Evolutionary conservation across 345 rosid species (phyloP).

Genomic region (Eucalyptus pauciflora): DNA sequence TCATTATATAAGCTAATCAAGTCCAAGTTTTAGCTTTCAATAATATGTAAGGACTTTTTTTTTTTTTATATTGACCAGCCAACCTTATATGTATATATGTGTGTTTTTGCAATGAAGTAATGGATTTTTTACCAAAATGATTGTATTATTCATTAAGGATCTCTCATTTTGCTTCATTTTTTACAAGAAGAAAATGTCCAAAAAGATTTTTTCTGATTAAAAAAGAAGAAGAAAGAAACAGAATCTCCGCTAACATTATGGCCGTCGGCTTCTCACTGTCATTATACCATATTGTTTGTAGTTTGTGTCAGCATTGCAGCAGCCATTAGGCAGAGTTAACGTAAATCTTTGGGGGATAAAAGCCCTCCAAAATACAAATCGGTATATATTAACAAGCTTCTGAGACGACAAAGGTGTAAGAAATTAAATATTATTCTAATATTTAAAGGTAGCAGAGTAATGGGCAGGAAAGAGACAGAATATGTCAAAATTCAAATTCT

Average conservation of each 20-base stretch:
- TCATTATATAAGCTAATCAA: neutral
- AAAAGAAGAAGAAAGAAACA: neutral
- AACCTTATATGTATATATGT: neutral
- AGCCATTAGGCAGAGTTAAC: neutral
- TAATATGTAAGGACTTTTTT: neutral
- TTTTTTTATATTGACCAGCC: neutral
- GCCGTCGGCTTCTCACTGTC: neutral
- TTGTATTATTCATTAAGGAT: neutral
- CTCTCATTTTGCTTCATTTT: neutral
- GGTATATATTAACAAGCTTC: neutral
- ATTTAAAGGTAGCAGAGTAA: neutral
- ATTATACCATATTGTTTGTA: neutral
- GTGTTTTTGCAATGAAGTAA: neutral
- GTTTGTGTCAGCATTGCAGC: neutral
- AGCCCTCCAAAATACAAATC: neutral
- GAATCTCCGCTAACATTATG: neutral
- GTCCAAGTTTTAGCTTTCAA: neutral
- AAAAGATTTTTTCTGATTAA: neutral
- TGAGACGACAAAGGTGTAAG: neutral
- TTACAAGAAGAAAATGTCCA: neutral
- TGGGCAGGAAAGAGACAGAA: neutral
- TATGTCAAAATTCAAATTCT: neutral
- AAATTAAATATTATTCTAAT: neutral
- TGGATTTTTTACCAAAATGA: neutral
- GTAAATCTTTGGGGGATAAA: neutral